Percentiles rank a stretch among this genome's conserved stretches.
Evolutionary conservation across 257 asterid species (phyloP).

Genomic region (Solanum chmielewskii): DNA sequence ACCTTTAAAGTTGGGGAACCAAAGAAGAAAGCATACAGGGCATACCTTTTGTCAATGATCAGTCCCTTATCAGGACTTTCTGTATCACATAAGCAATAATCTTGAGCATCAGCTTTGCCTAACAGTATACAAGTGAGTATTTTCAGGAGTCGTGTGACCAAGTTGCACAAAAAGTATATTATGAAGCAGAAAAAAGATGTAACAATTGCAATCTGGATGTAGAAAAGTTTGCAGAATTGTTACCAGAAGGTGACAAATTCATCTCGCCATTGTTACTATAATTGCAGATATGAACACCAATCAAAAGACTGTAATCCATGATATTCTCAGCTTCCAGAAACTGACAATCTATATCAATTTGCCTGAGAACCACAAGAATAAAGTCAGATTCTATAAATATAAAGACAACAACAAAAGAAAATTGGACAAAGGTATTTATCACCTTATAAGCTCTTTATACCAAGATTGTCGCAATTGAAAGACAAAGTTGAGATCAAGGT

Average conservation of each 20-base stretch:
- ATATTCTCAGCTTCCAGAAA: slow-evolving; percentile 76
- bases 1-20: background rate
- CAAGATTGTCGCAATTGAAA: slow-evolving; percentile 49
- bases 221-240: background rate
- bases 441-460: slow-evolving; percentile 74
- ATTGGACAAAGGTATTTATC: slow-evolving; percentile 5
- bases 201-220: background rate
- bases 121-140: background rate
- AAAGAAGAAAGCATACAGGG: background rate
- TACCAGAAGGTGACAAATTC: background rate
- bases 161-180: background rate
- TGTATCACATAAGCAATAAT: background rate
- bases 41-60: background rate
- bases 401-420: background rate
- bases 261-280: background rate
- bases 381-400: background rate
- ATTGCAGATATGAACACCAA: slow-evolving; percentile 76
- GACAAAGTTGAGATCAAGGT: slow-evolving; percentile 61
- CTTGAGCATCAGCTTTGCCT: background rate
- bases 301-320: slow-evolving; percentile 84
- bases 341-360: slow-evolving; percentile 66
- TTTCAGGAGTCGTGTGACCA: background rate
- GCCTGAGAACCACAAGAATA: slow-evolving; percentile 22
- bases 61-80: background rate
- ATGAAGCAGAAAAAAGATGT: background rate